Percentiles rank a stretch among this genome's conserved stretches.
Evolutionary conservation across 257 asterid species (phyloP).

Genomic region (Rhazya stricta): DNA sequence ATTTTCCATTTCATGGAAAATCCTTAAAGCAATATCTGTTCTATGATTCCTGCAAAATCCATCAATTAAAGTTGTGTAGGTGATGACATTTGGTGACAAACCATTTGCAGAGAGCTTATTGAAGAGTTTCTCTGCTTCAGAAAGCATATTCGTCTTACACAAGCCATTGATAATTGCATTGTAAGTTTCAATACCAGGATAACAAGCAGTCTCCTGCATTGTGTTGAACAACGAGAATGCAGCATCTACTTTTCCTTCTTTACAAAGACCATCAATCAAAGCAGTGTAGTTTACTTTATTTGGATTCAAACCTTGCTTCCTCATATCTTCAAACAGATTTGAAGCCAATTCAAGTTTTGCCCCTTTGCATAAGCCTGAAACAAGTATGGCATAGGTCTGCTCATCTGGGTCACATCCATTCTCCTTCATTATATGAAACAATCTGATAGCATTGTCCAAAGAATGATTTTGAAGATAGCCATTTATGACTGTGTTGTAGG

Average conservation of each 20-base stretch:
- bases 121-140: conserved; percentile 58
- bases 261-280: conserved; percentile 74
- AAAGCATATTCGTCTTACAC: conserved; percentile 41
- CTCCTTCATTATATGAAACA: conserved; percentile 77
- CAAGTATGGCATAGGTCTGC: conserved; percentile 67
- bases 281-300: conserved; percentile 59
- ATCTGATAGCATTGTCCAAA: conserved; percentile 65
- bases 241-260: conserved; percentile 65
- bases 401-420: conserved; percentile 73
- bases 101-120: conserved; percentile 56
- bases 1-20: conserved; percentile 65
- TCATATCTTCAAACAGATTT: conserved; percentile 67
- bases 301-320: conserved; percentile 62
- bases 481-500: conserved; percentile 69
- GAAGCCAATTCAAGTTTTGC: conserved; percentile 55
- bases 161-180: conserved; percentile 75
- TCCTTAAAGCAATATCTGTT: conserved; percentile 55
- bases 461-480: conserved; percentile 50
- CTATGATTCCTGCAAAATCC: conserved; percentile 73
- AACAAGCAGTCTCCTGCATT: conserved; percentile 52
- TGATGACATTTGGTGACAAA: conserved; percentile 63
- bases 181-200: conserved; percentile 56
- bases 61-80: conserved; percentile 70
- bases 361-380: conserved; percentile 70
- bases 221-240: conserved; percentile 49